Percentiles rank a stretch among this genome's conserved stretches.
phyloP scores from a whole-genome alignment of 2,329 filamentous ascomycete species.

The Colletotrichum australisinense region DNA sequence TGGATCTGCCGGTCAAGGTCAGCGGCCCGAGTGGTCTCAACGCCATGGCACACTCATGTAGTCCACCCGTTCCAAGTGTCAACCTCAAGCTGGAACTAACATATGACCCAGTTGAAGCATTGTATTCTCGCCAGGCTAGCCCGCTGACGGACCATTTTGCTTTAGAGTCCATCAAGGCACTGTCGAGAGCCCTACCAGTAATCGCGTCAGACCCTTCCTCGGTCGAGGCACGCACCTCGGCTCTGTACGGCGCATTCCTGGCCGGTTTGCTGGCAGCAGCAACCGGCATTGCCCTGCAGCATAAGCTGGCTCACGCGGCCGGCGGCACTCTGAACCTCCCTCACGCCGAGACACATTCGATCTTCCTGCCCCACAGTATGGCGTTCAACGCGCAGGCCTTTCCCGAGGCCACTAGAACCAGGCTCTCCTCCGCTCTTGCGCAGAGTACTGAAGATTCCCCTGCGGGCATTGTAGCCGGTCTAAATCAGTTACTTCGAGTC shows the following conservation, averaged over 20 bases:
- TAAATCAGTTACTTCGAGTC: conserved; percentile 31
- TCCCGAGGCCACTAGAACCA: conserved; percentile 1
- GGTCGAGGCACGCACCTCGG: conserved; percentile 52
- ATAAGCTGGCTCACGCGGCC: conserved; percentile 33
- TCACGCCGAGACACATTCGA: conserved; percentile 34
- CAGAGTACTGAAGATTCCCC: conserved; percentile 25
- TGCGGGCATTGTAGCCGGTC: conserved; percentile 23
- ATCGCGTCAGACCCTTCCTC: conserved; percentile 59
- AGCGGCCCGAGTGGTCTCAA: conserved; percentile 33
- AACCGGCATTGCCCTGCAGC: conserved; percentile 32
- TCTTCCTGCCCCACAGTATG: conserved; percentile 32
- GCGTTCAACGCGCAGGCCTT: conserved; percentile 23
- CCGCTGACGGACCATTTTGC: conserved; percentile 29
- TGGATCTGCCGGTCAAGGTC: conserved; percentile 32
- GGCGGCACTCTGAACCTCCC: conserved; percentile 31
- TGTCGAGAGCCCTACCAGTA: conserved; percentile 57
- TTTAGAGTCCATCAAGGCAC: conserved; percentile 33
- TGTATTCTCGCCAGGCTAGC: conserved; percentile 31
- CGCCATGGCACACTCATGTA: conserved; percentile 34
- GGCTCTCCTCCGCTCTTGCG: conserved; percentile 13
- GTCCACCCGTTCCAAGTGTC: background rate
- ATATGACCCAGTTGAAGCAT: conserved; percentile 21
- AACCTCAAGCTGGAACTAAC: background rate
- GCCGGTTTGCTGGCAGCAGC: conserved; percentile 24
- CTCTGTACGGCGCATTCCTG: conserved; percentile 34